These are phyloP conservation scores for Daldinia eschscholtzii DNA, from an alignment of 2,329 filamentous ascomycete genomes.

Conservation along the genomic window DNA sequence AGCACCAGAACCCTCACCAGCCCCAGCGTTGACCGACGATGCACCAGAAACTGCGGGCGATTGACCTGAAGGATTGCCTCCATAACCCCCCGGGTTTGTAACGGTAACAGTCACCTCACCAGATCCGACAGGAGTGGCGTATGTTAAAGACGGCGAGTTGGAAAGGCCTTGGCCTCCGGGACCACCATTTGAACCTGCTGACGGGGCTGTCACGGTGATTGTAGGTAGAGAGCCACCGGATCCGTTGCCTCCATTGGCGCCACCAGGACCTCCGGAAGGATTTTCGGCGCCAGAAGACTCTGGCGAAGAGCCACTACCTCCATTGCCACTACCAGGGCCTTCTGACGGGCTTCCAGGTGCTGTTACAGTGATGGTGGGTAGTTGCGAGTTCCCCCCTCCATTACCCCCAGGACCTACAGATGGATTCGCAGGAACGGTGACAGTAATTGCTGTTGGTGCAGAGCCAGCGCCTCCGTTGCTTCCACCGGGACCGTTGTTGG, in stretches of 20 bases:
- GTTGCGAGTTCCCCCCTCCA: constrained; percentile 23
- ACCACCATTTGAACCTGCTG: constrained; percentile 34
- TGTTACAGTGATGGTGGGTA: constrained; percentile 35
- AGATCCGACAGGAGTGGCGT: constrained; percentile 25
- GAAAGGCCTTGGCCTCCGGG: constrained; percentile 41
- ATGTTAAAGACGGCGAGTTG: neutral
- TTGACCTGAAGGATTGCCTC: constrained; percentile 27
- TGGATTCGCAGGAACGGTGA: constrained; percentile 35
- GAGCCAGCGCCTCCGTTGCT: constrained; percentile 32
- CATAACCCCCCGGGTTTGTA: constrained; percentile 32
- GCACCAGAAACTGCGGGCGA: constrained; percentile 29
- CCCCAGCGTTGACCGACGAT: constrained; percentile 16
- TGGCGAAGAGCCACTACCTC: constrained; percentile 22
- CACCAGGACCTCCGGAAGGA: constrained; percentile 34
- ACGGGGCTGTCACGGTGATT: constrained; percentile 46
- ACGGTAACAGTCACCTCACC: constrained; percentile 34
- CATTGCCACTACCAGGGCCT: constrained; percentile 30
- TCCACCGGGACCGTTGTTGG: constrained; percentile 21
- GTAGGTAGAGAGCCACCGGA: constrained; percentile 42
- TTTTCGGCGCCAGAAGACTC: constrained; percentile 25
- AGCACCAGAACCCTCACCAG: constrained; percentile 25
- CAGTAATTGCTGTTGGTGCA: constrained; percentile 33
- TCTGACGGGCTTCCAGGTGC: constrained; percentile 31
- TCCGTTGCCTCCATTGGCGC: constrained; percentile 36
- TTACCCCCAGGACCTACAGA: constrained; percentile 34